Percentiles rank a stretch among this genome's conserved stretches.
Evolutionary conservation across 192 early-diverging fungal genomes (phyloP).

Genomic region (Geosiphon pyriformis): DNA sequence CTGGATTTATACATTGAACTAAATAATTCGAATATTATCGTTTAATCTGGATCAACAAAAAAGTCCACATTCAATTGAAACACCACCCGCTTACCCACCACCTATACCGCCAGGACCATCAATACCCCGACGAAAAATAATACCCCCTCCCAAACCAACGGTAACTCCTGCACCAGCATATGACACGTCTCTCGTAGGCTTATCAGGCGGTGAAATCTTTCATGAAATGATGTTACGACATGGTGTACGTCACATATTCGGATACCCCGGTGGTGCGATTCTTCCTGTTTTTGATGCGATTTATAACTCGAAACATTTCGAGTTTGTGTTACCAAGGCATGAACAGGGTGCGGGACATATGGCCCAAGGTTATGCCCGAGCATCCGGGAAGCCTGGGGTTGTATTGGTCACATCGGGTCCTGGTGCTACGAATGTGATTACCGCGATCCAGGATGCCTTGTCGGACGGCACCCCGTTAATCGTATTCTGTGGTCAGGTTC

Average conservation of each 20-base stretch:
- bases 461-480: conserved; percentile 93
- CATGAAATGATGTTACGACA: conserved; percentile 99
- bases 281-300: conserved; percentile 99
- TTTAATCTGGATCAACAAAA: neutral
- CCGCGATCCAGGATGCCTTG: conserved; percentile 95
- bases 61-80: neutral
- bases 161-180: conserved; percentile 33
- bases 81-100: neutral
- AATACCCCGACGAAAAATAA: neutral
- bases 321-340: conserved; percentile 94
- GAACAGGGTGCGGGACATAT: conserved; percentile 99
- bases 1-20: neutral
- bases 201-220: conserved; percentile 97
- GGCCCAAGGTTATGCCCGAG: conserved; percentile 95
- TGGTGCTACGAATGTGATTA: conserved; percentile 96
- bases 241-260: conserved; percentile 90
- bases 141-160: neutral
- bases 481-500: conserved; percentile 94
- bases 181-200: conserved; percentile 87
- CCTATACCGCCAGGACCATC: neutral
- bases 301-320: conserved; percentile 90
- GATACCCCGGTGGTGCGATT: conserved; percentile 98
- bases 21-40: neutral
- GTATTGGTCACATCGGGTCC: conserved; percentile 88
- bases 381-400: conserved; percentile 74